Evolutionary conservation across 2,329 filamentous ascomycete genomes (phyloP).

Genomic region (Fusarium praegraminearum): DNA sequence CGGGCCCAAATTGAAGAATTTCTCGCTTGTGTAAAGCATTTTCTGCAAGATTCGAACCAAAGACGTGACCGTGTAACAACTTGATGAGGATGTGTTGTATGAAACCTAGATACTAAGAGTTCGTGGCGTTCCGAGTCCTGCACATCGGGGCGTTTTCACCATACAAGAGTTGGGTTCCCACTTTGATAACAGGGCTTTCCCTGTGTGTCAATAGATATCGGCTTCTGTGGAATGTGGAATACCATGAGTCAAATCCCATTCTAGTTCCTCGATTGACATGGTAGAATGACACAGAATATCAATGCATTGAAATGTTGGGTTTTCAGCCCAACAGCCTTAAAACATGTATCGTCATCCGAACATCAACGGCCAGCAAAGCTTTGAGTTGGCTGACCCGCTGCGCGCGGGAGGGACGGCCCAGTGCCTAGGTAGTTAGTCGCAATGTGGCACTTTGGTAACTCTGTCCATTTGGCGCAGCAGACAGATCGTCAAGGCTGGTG

Average conservation of each 20-base stretch:
- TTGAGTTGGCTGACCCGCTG: slow-evolving; percentile 33
- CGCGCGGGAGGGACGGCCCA: slow-evolving; percentile 20
- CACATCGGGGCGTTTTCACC: slow-evolving; percentile 1
- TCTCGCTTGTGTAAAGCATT: slow-evolving; percentile 23
- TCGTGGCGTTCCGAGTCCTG: slow-evolving; percentile 14
- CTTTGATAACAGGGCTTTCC: slow-evolving; percentile 11
- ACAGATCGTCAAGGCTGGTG: slow-evolving; percentile 29
- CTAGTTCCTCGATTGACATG: neutral
- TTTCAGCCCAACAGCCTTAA: neutral
- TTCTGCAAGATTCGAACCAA: slow-evolving; percentile 4
- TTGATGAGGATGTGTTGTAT: slow-evolving; percentile 7
- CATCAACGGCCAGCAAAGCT: slow-evolving; percentile 27
- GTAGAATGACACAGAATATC: slow-evolving; percentile 2
- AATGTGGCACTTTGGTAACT: slow-evolving; percentile 12
- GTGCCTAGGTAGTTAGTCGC: neutral
- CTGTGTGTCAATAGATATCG: slow-evolving; percentile 7
- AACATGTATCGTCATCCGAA: slow-evolving; percentile 1
- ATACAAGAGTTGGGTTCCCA: slow-evolving; percentile 5
- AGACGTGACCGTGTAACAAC: slow-evolving; percentile 9
- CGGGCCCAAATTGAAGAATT: slow-evolving; percentile 8
- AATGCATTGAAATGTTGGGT: neutral
- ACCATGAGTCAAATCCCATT: neutral
- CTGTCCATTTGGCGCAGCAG: slow-evolving; percentile 13
- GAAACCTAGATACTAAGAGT: slow-evolving; percentile 12
- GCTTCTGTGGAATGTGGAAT: slow-evolving; percentile 4